These are phyloP conservation scores for Pestalotiopsis sp. DNA, from an alignment of 2,329 filamentous ascomycete genomes.

Conservation along the genomic window DNA sequence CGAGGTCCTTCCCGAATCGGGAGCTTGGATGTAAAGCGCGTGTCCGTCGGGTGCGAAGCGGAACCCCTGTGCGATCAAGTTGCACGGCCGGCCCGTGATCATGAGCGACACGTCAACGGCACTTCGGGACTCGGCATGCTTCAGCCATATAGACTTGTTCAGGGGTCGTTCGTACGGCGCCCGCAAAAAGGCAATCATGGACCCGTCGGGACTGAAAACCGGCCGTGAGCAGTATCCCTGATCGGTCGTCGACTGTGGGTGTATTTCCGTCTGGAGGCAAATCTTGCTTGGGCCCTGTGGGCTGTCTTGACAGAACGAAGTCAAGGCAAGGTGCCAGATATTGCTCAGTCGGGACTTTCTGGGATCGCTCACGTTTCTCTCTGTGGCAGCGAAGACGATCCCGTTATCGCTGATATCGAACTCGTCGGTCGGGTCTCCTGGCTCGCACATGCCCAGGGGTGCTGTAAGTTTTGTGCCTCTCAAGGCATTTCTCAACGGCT, in stretches of 20 bases:
- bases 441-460: constrained; percentile 27
- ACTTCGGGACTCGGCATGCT: constrained; percentile 26
- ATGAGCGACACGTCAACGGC: constrained; percentile 31
- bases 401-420: constrained; percentile 37
- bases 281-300: constrained; percentile 25
- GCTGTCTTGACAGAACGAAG: constrained; percentile 29
- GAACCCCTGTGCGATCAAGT: constrained; percentile 31
- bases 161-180: constrained; percentile 21
- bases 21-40: constrained; percentile 34
- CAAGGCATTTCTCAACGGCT: constrained; percentile 35
- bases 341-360: constrained; percentile 17
- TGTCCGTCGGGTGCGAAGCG: constrained; percentile 35
- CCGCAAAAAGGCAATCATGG: constrained; percentile 36
- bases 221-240: constrained; percentile 25
- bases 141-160: constrained; percentile 32
- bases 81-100: constrained; percentile 26
- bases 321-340: constrained; percentile 35
- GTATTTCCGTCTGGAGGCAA: constrained; percentile 14
- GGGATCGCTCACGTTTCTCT: constrained; percentile 18
- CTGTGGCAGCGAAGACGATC: constrained; percentile 33
- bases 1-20: constrained; percentile 33
- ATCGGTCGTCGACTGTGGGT: background rate
- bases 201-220: constrained; percentile 38
- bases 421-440: constrained; percentile 19
- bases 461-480: constrained; percentile 32